A percentile compares a stretch with the other conserved stretches of the same genome.
Evolutionary conservation across 257 asterid genomes (phyloP).

Genomic region (Solanum lycopersicoides): DNA sequence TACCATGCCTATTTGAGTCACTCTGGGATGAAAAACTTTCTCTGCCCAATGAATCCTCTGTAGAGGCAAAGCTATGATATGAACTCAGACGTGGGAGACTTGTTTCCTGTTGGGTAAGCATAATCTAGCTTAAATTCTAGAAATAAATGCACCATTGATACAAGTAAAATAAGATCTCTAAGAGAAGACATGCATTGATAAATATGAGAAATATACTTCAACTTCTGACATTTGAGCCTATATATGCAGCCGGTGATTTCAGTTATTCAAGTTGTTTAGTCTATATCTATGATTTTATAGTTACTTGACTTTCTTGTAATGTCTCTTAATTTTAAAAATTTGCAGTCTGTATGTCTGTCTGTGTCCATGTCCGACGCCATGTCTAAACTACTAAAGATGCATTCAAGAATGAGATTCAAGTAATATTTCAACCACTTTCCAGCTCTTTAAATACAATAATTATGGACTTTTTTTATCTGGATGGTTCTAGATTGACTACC

Average conservation of each 20-base stretch:
- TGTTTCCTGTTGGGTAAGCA: conserved; percentile 14
- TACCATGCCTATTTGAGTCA: conserved; percentile 4
- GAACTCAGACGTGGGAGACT: conserved; percentile 22
- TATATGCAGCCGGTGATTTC: not conserved
- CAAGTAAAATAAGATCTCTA: not conserved
- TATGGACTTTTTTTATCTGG: not conserved
- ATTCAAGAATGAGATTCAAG: not conserved
- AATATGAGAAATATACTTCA: not conserved
- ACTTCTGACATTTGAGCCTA: not conserved
- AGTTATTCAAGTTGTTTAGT: not conserved
- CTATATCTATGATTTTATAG: not conserved
- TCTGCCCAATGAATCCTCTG: conserved; percentile 27
- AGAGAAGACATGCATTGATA: not conserved
- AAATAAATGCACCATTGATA: not conserved
- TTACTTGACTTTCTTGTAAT: not conserved
- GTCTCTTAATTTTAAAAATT: not conserved
- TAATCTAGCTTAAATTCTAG: not conserved
- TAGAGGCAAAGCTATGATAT: conserved; percentile 24
- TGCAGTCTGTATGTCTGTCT: not conserved
- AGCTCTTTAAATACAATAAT: not conserved
- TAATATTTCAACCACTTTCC: not conserved
- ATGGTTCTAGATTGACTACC: not conserved
- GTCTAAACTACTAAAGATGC: not conserved
- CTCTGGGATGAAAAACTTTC: conserved; percentile 23
- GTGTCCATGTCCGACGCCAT: not conserved